Evolutionary conservation across 345 rosid species (phyloP).

Genomic region (Bruguiera gymnorhiza): DNA sequence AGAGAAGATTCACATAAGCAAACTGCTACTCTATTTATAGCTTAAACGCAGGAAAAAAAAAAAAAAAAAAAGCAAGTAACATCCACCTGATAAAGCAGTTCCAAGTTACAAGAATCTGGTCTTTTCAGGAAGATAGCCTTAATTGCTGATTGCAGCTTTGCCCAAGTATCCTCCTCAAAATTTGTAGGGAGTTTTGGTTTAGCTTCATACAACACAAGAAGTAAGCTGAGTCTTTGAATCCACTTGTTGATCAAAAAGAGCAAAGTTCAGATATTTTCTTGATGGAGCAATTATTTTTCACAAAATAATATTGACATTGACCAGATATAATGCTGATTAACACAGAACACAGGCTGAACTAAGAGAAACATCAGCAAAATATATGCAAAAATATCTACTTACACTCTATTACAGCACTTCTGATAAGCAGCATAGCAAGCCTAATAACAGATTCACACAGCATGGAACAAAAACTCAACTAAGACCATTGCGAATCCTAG

Average conservation of each 20-base stretch:
- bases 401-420: not conserved
- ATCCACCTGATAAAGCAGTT: conserved; percentile 79
- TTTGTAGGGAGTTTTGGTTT: conserved; percentile 78
- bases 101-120: conserved; percentile 66
- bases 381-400: not conserved
- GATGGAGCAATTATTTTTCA: too few species aligned
- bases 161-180: conserved; percentile 93
- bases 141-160: conserved; percentile 82
- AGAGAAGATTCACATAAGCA: conserved; percentile 11
- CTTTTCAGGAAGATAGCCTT: conserved; percentile 87
- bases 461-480: not conserved
- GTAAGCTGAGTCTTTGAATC: too few species aligned
- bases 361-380: not conserved
- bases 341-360: too few species aligned
- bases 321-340: too few species aligned
- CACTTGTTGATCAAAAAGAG: too few species aligned
- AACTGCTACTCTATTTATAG: not conserved
- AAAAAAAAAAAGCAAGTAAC: not conserved
- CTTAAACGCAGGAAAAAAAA: too few species aligned
- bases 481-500: not conserved
- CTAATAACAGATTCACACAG: not conserved
- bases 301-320: too few species aligned
- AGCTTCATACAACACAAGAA: conserved; percentile 41
- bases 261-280: too few species aligned
- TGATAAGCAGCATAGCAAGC: not conserved